These are phyloP conservation scores for Saccharomycopsis lassenensis DNA, from an alignment of 805 yeast genomes.

Conservation along the genomic window DNA sequence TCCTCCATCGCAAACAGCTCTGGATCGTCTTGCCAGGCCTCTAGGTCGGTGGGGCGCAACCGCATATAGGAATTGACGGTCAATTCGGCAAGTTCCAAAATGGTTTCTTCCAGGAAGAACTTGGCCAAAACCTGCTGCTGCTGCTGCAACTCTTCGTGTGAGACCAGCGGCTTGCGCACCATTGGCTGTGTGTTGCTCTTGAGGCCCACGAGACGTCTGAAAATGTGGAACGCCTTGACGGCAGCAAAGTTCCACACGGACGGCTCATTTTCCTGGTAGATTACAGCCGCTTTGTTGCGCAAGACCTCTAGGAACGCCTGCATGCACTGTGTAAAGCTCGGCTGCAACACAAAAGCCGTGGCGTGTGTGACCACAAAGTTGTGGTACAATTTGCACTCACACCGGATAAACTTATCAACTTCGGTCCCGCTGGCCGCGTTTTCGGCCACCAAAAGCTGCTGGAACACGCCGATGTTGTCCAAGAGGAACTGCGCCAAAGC, in stretches of 20 bases:
- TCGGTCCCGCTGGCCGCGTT: constrained; percentile 29
- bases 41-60: constrained; percentile 65
- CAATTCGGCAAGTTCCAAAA: constrained; percentile 51
- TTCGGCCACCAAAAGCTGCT: constrained; percentile 33
- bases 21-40: constrained; percentile 75
- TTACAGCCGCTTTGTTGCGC: constrained; percentile 50
- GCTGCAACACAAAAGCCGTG: constrained; percentile 58
- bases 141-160: constrained; percentile 47
- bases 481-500: constrained; percentile 52
- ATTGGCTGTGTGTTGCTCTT: constrained; percentile 58
- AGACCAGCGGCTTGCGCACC: constrained; percentile 47
- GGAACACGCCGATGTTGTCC: constrained; percentile 47
- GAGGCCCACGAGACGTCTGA: constrained; percentile 55
- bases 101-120: constrained; percentile 46
- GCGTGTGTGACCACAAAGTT: constrained; percentile 51
- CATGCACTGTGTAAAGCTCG: constrained; percentile 51
- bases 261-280: constrained; percentile 48
- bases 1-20: constrained; percentile 92
- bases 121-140: constrained; percentile 45
- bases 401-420: constrained; percentile 60
- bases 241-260: constrained; percentile 69
- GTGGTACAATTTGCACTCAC: constrained; percentile 65
- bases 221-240: constrained; percentile 50
- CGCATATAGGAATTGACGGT: constrained; percentile 66
- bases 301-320: constrained; percentile 48